Evolutionary conservation across 2,329 filamentous ascomycete genomes (phyloP), one percentile per base, ranked within the genome.

Genomic region (Fusarium concolor): DNA sequence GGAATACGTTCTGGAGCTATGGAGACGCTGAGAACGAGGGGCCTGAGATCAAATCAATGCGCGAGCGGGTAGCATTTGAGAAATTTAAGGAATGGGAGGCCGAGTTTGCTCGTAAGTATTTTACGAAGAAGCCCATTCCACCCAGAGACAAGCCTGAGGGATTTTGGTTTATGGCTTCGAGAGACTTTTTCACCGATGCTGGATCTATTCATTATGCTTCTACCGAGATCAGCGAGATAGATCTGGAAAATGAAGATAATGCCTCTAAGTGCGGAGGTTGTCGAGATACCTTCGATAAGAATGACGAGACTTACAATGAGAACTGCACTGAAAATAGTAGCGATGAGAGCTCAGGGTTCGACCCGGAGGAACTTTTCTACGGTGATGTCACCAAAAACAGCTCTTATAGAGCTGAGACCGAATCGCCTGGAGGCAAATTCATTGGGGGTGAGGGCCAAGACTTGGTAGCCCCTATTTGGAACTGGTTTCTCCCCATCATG

Each of bases 21-120:
- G 57, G 52, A 7, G 37, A 56, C 10, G 12, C 2, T 11, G 33
- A 47, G 18, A 46, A 46, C 10, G 28, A 61, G 24, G 28, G 35
- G 2, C 38, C 15, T 9, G 38, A 53, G 4, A 18, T n/a, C 11
- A 43, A n/a, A 1, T 17, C 20, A n/a, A 17, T 20, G 2, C 42
- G 54, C 10, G 38, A 57, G 12, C 12, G 15, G 18, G 41, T 45
- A 31, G 64, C 70, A 3, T 33, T 33, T 6, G 51, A 54, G 14
- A 55, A 59, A 10, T 64, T 53, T 14, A 26, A 54, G 8, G 39
- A 49, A 10, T 59, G 53, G 31, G 53, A 69, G 37, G 39, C 59
- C 3, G 12, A 42, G 2, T 72, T 72, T 49, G 47, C 50, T 12
- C n/a, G 41, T 26, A 44, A 57, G 17, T 50, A 56, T 10, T 68